Evolutionary conservation across 2,329 filamentous ascomycete genomes (phyloP).

Genomic region (Paraphaeosphaeria minitans): DNA sequence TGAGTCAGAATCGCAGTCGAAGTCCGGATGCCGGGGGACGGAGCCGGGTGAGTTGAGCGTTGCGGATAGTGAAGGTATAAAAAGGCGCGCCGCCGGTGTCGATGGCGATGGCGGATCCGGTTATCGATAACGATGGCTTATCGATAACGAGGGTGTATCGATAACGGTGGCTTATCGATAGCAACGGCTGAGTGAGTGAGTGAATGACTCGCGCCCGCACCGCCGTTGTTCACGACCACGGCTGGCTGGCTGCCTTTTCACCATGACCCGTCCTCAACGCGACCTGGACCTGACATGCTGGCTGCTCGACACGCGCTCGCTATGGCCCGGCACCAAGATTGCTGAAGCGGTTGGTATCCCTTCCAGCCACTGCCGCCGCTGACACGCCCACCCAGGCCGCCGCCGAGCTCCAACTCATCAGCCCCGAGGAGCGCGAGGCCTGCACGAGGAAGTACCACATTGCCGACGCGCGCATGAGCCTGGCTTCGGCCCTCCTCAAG

Average conservation of each 20-base stretch:
- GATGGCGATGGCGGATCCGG: slow-evolving; percentile 15
- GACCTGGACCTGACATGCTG: slow-evolving; percentile 49
- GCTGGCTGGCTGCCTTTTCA: slow-evolving; percentile 10
- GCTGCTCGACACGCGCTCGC: slow-evolving; percentile 55
- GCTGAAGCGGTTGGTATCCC: slow-evolving; percentile 40
- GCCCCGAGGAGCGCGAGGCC: slow-evolving; percentile 59
- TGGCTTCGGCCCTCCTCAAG: slow-evolving; percentile 76
- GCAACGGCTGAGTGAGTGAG: neutral
- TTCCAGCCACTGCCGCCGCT: neutral
- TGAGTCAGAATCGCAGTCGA: slow-evolving; percentile 14
- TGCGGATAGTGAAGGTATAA: slow-evolving; percentile 7
- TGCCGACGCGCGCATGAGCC: slow-evolving; percentile 74
- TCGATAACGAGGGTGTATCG: no score
- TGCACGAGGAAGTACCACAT: slow-evolving; percentile 69
- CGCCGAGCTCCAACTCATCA: slow-evolving; percentile 50
- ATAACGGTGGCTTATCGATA: no score
- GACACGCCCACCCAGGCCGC: slow-evolving; percentile 42
- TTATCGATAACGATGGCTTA: slow-evolving; percentile 23
- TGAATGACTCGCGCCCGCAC: slow-evolving; percentile 10
- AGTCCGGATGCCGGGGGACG: slow-evolving; percentile 10
- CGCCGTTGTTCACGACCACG: slow-evolving; percentile 8
- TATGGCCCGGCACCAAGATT: slow-evolving; percentile 56
- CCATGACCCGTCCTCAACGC: slow-evolving; percentile 22
- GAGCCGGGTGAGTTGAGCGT: no score
- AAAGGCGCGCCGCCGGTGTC: slow-evolving; percentile 17